These are phyloP conservation scores for Annona cherimola DNA, from an alignment of 164 flowering plant species.

Conservation along the genomic window DNA sequence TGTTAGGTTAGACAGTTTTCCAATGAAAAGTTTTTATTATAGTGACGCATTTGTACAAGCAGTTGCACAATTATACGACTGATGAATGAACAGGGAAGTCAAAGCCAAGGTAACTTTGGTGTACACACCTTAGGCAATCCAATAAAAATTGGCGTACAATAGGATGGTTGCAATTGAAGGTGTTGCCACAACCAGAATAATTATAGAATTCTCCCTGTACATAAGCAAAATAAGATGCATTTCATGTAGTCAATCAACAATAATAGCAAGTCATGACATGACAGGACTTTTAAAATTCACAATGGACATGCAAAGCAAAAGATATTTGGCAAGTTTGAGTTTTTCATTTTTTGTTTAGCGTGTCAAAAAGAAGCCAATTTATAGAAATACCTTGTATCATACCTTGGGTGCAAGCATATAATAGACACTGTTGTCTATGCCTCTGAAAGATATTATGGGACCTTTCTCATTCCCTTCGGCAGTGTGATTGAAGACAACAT, in stretches of 20 bases:
- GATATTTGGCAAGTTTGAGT: neutral
- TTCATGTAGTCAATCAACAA: neutral
- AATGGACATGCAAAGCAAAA: neutral
- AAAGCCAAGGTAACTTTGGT: constrained; percentile 1
- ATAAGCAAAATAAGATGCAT: constrained; percentile 5
- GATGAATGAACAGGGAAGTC: neutral
- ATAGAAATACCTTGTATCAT: constrained; percentile 8
- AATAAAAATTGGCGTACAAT: constrained; percentile 81
- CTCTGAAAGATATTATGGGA: constrained; percentile 81
- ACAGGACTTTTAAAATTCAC: neutral
- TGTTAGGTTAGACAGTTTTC: too few relatives aligned
- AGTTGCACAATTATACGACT: neutral
- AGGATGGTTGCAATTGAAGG: constrained; percentile 95
- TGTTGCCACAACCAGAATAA: constrained; percentile 97
- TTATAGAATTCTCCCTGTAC: constrained; percentile 91
- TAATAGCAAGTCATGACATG: neutral
- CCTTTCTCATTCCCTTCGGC: constrained; percentile 97
- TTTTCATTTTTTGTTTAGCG: neutral
- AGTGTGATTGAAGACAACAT: constrained; percentile 96
- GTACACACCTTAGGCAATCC: constrained; percentile 75
- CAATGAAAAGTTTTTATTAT: too few relatives aligned
- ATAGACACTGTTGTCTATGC: constrained; percentile 78
- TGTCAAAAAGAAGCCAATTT: constrained; percentile 4
- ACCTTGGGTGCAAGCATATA: constrained; percentile 99
- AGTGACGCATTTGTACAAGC: neutral